phyloP scores from a whole-genome alignment of 257 asterid genomes.

The Sherardia arvensis region DNA sequence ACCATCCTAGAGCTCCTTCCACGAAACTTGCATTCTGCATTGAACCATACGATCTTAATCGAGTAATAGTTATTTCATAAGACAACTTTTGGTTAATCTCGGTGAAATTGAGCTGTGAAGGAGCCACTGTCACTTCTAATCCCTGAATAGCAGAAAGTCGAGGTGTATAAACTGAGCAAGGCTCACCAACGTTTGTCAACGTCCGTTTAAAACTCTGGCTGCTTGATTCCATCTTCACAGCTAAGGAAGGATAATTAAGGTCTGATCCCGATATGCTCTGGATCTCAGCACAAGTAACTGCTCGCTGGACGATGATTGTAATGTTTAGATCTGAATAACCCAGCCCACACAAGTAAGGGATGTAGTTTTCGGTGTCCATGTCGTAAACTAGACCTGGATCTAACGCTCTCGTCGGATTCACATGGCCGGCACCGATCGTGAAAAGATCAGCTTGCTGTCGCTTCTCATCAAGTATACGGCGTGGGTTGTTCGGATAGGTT shows the following conservation, averaged over 20 bases:
- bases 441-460: not conserved
- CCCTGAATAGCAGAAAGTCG: not conserved
- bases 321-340: not conserved
- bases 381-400: conserved; percentile 1
- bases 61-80: not conserved
- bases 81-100: not conserved
- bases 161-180: not conserved
- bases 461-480: not conserved
- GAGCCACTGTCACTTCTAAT: not conserved
- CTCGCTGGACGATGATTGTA: not conserved
- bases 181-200: not conserved
- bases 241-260: not conserved
- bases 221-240: not conserved
- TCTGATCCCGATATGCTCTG: not conserved
- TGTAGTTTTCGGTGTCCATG: not conserved
- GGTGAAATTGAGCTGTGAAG: not conserved
- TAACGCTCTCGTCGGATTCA: not conserved
- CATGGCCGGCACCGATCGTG: not conserved
- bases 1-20: not conserved
- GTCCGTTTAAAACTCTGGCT: not conserved
- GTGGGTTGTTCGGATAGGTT: not conserved
- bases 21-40: not conserved
- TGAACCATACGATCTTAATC: not conserved
- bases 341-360: not conserved
- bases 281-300: not conserved